A percentile compares a stretch with the other conserved stretches of the same genome.
Evolutionary conservation across 768 basidiomycete species (phyloP).

Genomic region (Termitomyces sp.): DNA sequence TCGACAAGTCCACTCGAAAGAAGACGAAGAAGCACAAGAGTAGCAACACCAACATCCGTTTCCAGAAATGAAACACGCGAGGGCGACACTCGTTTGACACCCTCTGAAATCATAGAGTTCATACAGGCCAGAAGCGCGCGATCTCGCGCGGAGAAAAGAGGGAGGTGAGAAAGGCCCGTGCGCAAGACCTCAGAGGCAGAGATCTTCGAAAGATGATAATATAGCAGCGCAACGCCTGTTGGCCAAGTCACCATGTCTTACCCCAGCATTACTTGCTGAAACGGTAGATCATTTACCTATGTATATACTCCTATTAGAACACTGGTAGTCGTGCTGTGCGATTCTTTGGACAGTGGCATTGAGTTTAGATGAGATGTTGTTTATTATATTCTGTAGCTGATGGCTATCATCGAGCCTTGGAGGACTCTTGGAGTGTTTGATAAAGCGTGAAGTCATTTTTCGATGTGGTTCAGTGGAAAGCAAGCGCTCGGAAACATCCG

Average conservation of each 20-base stretch:
- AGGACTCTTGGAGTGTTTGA: conserved; percentile 3
- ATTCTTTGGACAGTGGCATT: background rate
- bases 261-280: background rate
- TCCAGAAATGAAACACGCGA: conserved; percentile 32
- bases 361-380: conserved; percentile 2
- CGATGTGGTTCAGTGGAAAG: background rate
- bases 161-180: background rate
- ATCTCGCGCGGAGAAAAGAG: background rate
- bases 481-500: background rate
- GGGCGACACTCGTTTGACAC: conserved; percentile 1
- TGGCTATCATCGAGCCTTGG: conserved; percentile 4
- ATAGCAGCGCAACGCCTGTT: conserved; percentile 5
- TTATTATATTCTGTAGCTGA: conserved; percentile 6
- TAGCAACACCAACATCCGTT: conserved; percentile 31
- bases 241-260: background rate
- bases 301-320: conserved; percentile 6
- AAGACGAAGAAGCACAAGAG: conserved; percentile 27
- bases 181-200: background rate
- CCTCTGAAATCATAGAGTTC: background rate
- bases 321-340: background rate
- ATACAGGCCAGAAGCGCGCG: conserved; percentile 1
- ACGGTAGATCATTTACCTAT: conserved; percentile 3
- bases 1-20: conserved; percentile 5
- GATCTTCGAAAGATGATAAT: conserved; percentile 1
- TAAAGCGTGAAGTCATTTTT: conserved; percentile 11